A percentile compares a stretch with the other conserved stretches of the same genome.
These are phyloP conservation scores for Sphagnum tenellum DNA, from an alignment of 225 moss, liverwort and hornwort genomes.

Conservation along the genomic window DNA sequence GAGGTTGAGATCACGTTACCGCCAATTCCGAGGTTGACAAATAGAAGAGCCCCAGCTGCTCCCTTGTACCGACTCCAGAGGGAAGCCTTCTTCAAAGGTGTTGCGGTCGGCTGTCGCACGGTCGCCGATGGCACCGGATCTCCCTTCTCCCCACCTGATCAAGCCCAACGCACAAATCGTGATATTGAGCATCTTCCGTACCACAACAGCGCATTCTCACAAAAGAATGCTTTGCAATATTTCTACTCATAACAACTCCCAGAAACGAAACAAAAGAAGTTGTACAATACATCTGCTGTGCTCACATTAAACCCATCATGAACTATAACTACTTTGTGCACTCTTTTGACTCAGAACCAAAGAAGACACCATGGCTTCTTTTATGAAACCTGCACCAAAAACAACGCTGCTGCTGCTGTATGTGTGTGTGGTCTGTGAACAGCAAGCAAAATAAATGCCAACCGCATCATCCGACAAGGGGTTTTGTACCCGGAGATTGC, in stretches of 20 bases:
- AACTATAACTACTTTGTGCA: too few relatives aligned
- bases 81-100: conserved; percentile 20
- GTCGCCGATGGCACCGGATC: conserved; percentile 17
- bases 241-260: not conserved
- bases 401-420: too few relatives aligned
- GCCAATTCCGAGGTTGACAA: conserved; percentile 51
- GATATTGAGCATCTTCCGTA: not conserved
- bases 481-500: conserved; percentile 29
- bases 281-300: too few relatives aligned
- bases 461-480: not conserved
- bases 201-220: too few relatives aligned
- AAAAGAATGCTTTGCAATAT: not conserved
- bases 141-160: conserved; percentile 9
- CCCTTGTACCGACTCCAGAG: conserved; percentile 48
- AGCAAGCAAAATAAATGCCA: not conserved
- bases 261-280: not conserved
- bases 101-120: conserved; percentile 16
- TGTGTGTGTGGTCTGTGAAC: not conserved
- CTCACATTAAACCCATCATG: too few relatives aligned
- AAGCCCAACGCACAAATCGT: not conserved
- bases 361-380: too few relatives aligned
- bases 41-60: conserved; percentile 42
- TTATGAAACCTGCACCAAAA: too few relatives aligned
- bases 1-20: conserved; percentile 15
- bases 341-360: too few relatives aligned